phyloP scores from a whole-genome alignment of 768 basidiomycete genomes.

The Scleroderma bovista region DNA sequence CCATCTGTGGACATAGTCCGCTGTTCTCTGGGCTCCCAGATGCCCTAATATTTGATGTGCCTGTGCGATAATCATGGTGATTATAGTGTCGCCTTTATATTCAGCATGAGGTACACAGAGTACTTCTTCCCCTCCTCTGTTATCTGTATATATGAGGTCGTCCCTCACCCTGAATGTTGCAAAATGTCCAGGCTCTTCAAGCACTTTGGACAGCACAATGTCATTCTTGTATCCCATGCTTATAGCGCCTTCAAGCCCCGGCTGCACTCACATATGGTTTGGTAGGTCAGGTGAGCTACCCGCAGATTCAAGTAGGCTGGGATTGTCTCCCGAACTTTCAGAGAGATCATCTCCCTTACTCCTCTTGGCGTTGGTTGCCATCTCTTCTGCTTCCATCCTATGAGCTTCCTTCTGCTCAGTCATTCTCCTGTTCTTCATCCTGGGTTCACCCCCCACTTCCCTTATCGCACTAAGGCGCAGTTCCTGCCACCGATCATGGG shows the following conservation, averaged over 20 bases:
- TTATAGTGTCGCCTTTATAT: background rate
- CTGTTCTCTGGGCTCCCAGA: background rate
- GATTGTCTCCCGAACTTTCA: background rate
- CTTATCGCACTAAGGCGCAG: background rate
- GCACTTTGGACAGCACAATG: background rate
- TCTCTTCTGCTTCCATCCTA: no score
- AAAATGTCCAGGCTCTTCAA: background rate
- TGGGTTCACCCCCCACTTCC: background rate
- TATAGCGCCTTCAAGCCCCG: background rate
- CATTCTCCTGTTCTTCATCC: background rate
- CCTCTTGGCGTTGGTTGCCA: no score
- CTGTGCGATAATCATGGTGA: background rate
- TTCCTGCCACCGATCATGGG: background rate
- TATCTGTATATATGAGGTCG: background rate
- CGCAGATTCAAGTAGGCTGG: background rate
- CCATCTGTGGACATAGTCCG: background rate
- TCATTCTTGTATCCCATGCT: background rate
- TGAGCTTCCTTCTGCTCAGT: background rate
- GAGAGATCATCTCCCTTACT: background rate
- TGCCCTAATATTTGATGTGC: background rate
- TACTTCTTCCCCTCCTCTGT: background rate
- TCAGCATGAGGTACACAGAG: background rate
- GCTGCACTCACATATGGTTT: background rate
- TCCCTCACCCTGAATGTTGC: background rate
- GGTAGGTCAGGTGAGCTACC: background rate